Evolutionary conservation across 2,329 filamentous ascomycete genomes (phyloP), one percentile per base, ranked within the genome.

Genomic region (Xylariales sp.): DNA sequence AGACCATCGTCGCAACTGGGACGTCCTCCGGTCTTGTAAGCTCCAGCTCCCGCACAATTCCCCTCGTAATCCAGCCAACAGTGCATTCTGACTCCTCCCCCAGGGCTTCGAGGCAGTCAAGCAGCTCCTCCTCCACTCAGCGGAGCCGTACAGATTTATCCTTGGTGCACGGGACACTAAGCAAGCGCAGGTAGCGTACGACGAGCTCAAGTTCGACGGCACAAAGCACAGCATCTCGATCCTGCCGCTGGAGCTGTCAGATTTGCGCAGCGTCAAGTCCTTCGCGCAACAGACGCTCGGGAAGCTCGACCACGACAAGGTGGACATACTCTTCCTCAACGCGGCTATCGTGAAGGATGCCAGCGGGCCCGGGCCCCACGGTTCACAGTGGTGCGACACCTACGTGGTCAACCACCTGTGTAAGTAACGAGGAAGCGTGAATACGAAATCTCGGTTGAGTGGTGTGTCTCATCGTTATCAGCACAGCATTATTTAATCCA

Each of bases 401-500:
- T 63, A 69, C 20, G 52, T 76, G 13, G 71, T 77, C 15, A 77
- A 77, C 42, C 70, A 75, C 40, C 57, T 76, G 7, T 67, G 72
- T 75, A 37, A 47, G 65, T 16, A 16, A 12, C 18, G n/a, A 72
- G 71, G 46, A 69, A 74, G 46, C 63, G 75, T 20, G 62, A 74
- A 7, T 47, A 55, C 11, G 59, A 68, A 31, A 41, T 58, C 0
- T 63, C 70, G 45, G 10, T 15, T 8, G 59, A 70, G 0, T 72
- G 73, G 53, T n/a, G 29, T 31, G 29, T 33, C 13, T 17, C 11
- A 14, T 63, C 52, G 13, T 54, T 74, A 47, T 66, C 16, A 76
- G 72, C 72, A 5, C 73, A 76, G 40, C 72, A 76, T 47, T 76
- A 76, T 40, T 61, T 77, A 1, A 53, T 64, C 0, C 72, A 76